These are phyloP conservation scores for Puccinia coronata DNA, from an alignment of 1,284 basidiomycete genomes.

Conservation along the genomic window DNA sequence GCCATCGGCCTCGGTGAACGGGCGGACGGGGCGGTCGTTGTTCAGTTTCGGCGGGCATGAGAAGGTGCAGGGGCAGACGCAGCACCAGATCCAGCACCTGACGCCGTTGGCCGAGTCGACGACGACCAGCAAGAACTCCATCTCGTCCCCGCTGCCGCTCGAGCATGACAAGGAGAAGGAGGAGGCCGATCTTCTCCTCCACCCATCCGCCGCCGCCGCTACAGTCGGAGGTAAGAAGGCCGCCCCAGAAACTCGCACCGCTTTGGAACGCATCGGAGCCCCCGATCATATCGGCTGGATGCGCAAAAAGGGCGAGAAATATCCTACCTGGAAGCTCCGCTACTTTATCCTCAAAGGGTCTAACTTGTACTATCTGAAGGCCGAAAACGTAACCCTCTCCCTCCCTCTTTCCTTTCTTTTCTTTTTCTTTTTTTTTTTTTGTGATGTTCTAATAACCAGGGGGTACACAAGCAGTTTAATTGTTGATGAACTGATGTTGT, in stretches of 20 bases:
- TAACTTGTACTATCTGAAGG: constrained; percentile 81
- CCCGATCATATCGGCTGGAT: constrained; percentile 90
- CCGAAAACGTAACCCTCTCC: constrained; percentile 65
- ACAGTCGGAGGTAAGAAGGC: constrained; percentile 44
- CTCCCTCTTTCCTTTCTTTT: constrained; percentile 1
- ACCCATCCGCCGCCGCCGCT: no score
- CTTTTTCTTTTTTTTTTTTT: constrained; percentile 50
- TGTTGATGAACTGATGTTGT: no score
- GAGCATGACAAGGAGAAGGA: constrained; percentile 62
- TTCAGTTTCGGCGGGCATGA: constrained; percentile 40
- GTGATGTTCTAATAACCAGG: no score
- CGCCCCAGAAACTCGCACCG: constrained; percentile 58
- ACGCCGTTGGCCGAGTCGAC: constrained; percentile 51
- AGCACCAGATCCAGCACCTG: constrained; percentile 51
- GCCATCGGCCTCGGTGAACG: neutral
- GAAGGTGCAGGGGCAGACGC: constrained; percentile 55
- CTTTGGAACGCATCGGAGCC: constrained; percentile 81
- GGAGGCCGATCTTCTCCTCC: constrained; percentile 69
- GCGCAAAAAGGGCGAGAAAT: constrained; percentile 90
- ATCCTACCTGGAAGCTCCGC: constrained; percentile 87
- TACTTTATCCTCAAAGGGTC: constrained; percentile 94
- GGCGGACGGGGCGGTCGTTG: neutral
- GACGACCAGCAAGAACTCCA: no score
- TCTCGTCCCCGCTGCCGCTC: constrained; percentile 47
- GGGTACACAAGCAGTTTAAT: no score